phyloP scores from a whole-genome alignment of 116 monocot genomes.

The Zostera marina region DNA sequence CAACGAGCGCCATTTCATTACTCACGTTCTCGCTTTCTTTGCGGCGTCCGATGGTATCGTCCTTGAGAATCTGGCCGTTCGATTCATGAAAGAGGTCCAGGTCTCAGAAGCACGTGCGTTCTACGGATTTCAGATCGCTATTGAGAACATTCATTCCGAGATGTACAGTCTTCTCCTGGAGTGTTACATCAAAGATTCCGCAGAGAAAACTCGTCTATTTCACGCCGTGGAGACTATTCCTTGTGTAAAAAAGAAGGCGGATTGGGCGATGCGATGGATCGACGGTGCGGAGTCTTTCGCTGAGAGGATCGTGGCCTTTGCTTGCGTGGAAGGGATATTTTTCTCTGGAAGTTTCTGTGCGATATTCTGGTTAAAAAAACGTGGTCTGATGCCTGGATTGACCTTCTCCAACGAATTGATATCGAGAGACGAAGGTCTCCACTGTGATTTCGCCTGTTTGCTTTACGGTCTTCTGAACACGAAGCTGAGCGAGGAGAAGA shows the following conservation, averaged over 20 bases:
- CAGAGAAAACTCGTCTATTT: constrained; percentile 62
- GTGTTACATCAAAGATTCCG: constrained; percentile 69
- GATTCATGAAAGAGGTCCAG: constrained; percentile 89
- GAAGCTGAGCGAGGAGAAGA: constrained; percentile 40
- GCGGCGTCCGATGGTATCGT: constrained; percentile 94
- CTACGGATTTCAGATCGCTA: constrained; percentile 98
- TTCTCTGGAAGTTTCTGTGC: constrained; percentile 91
- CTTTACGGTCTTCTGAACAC: constrained; percentile 39
- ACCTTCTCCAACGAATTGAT: constrained; percentile 95
- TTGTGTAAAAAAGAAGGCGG: constrained; percentile 52
- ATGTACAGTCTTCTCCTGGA: constrained; percentile 93
- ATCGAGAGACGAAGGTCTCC: constrained; percentile 79
- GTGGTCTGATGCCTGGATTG: constrained; percentile 82
- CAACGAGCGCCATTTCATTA: constrained; percentile 77
- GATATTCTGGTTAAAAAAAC: constrained; percentile 94
- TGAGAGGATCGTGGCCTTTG: constrained; percentile 67
- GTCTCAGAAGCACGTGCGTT: constrained; percentile 92
- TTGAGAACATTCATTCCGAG: constrained; percentile 99
- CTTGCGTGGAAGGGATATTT: constrained; percentile 61
- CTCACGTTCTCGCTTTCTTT: constrained; percentile 91
- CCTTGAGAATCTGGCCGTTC: constrained; percentile 73
- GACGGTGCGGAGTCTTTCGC: constrained; percentile 47
- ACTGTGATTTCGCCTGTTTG: constrained; percentile 83
- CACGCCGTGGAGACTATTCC: constrained; percentile 88
- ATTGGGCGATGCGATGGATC: constrained; percentile 85